Conservation (phyloP, 257 asterid species). For the Fraxinus anomala region DNA sequence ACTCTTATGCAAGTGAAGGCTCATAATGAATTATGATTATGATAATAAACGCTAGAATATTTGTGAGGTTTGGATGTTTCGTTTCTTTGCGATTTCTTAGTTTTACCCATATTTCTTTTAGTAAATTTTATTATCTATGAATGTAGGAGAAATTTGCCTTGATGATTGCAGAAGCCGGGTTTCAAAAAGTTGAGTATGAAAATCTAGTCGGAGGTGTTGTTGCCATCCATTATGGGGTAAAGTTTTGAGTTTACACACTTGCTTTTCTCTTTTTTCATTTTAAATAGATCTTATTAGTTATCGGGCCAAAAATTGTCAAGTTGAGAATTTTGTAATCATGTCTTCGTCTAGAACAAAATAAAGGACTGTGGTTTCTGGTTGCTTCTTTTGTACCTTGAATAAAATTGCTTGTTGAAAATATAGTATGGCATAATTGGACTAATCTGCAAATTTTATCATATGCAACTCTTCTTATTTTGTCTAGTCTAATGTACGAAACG, state of each 20-base stretch:
- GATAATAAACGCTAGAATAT: too few species aligned
- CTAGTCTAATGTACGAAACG: too few species aligned
- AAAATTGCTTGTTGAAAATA: neutral
- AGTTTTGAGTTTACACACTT: constrained; percentile 42
- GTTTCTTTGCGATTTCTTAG: neutral
- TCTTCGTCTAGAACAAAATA: neutral
- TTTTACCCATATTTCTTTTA: neutral
- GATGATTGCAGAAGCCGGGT: constrained; percentile 89
- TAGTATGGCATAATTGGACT: too few species aligned
- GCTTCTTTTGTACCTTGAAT: neutral
- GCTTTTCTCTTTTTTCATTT: neutral
- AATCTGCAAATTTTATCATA: too few species aligned
- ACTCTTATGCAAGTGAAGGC: neutral
- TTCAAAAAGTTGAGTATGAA: constrained; percentile 91
- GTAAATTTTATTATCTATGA: constrained; percentile 7
- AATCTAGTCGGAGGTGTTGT: constrained; percentile 92
- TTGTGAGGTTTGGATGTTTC: too few species aligned
- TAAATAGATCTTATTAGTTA: neutral
- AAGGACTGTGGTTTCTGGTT: neutral
- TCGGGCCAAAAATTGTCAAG: neutral
- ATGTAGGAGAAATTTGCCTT: constrained; percentile 76
- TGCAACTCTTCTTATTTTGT: too few species aligned
- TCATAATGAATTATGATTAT: neutral
- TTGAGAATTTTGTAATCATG: constrained; percentile 7
- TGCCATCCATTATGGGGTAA: constrained; percentile 83